Evolutionary conservation across 257 asterid species (phyloP).

Genomic region (Penstemon davidsonii): DNA sequence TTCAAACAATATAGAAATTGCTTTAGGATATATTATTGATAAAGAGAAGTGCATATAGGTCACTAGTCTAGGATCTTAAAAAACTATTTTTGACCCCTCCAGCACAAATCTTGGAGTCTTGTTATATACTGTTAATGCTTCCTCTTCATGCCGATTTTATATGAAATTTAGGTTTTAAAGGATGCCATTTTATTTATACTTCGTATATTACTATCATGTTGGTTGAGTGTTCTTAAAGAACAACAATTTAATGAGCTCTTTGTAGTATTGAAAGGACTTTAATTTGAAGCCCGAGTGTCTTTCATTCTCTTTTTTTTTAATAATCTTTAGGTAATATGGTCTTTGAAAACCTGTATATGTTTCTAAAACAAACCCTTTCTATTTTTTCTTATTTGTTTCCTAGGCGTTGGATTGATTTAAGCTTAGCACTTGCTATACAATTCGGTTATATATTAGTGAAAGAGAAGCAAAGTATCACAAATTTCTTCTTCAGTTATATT

Average conservation of each 20-base stretch:
- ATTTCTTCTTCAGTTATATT: background rate
- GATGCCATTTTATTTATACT: background rate
- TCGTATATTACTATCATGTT: background rate
- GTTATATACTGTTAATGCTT: too few relatives aligned
- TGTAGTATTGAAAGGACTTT: background rate
- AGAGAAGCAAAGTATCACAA: constrained; percentile 11
- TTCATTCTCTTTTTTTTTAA: background rate
- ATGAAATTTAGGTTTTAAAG: background rate
- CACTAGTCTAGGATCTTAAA: too few relatives aligned
- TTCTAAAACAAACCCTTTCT: constrained; percentile 2
- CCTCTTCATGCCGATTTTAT: background rate
- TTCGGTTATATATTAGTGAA: constrained; percentile 5
- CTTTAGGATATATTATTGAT: too few relatives aligned
- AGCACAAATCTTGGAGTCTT: too few relatives aligned
- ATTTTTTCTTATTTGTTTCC: constrained; percentile 14
- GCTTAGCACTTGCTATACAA: background rate
- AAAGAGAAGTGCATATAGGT: too few relatives aligned
- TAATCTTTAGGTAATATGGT: background rate
- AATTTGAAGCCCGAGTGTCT: background rate
- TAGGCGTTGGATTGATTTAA: background rate
- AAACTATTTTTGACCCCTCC: too few relatives aligned
- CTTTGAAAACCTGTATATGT: background rate
- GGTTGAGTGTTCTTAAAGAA: background rate
- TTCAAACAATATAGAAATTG: too few relatives aligned
- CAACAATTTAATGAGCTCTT: background rate